phyloP scores from a whole-genome alignment of 768 basidiomycete genomes.

The Russula sp. region DNA sequence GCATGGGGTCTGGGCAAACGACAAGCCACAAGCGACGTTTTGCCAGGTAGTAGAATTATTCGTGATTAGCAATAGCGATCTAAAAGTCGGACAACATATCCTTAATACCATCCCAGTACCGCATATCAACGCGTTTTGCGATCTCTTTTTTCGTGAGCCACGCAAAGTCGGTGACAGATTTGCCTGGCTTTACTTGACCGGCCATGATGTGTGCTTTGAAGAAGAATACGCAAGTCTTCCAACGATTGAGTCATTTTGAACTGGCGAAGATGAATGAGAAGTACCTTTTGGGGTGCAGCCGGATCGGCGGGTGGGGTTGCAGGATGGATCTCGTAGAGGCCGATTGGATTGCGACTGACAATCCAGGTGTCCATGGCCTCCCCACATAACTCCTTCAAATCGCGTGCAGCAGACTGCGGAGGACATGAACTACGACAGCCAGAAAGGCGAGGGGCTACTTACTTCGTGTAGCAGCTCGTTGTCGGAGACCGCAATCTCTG shows the following conservation, averaged over 20 bases:
- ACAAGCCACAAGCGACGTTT: not conserved
- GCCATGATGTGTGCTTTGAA: slow-evolving; percentile 91
- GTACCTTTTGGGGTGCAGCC: slow-evolving; percentile 20
- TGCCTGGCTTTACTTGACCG: slow-evolving; percentile 67
- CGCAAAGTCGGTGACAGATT: slow-evolving; percentile 66
- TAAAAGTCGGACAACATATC: slow-evolving; percentile 71
- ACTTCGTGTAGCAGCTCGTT: slow-evolving; percentile 78
- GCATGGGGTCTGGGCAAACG: not conserved
- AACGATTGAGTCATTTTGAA: not conserved
- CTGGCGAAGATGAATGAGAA: not conserved
- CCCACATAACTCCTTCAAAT: slow-evolving; percentile 68
- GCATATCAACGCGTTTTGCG: slow-evolving; percentile 51
- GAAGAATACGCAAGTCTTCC: slow-evolving; percentile 75
- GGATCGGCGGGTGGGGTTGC: slow-evolving; percentile 25
- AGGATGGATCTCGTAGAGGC: slow-evolving; percentile 54
- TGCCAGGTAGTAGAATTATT: not conserved
- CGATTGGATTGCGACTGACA: slow-evolving; percentile 85
- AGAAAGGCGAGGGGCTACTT: slow-evolving; percentile 23
- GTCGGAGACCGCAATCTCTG: slow-evolving; percentile 54
- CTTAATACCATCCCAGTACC: slow-evolving; percentile 74
- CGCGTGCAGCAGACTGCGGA: slow-evolving; percentile 63
- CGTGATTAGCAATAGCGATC: slow-evolving; percentile 7
- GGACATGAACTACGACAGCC: not conserved
- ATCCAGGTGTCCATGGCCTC: slow-evolving; percentile 89
- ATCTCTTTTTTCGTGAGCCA: slow-evolving; percentile 96